Conservation (phyloP, 2,329 filamentous ascomycete genomes). For the Sphaerostilbella broomeana region DNA sequence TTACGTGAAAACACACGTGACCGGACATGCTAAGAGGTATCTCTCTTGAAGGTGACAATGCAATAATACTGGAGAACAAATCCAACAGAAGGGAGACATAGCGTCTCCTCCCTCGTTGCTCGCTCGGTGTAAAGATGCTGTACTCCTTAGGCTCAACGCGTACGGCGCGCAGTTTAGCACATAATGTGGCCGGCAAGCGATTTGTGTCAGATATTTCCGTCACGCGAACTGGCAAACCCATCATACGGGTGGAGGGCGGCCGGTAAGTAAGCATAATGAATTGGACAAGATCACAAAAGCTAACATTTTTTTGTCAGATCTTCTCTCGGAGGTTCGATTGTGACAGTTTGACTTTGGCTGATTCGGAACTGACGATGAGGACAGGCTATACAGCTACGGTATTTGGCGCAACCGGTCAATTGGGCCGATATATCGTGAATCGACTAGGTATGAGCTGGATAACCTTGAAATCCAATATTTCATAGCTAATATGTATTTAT, state of each 20-base stretch:
- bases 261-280: conserved; percentile 53
- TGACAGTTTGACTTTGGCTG: conserved; percentile 5
- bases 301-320: conserved; percentile 52
- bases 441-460: conserved; percentile 57
- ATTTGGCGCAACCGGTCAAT: conserved; percentile 92
- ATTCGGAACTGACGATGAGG: conserved; percentile 21
- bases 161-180: too few species aligned
- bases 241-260: conserved; percentile 82
- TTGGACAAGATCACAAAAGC: conserved; percentile 18
- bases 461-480: background rate
- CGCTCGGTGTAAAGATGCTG: too few species aligned
- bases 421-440: conserved; percentile 97
- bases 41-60: too few species aligned
- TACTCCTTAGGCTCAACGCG: too few species aligned
- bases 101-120: too few species aligned
- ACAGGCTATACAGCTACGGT: conserved; percentile 92
- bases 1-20: too few species aligned
- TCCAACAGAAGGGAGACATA: too few species aligned
- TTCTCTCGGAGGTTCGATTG: conserved; percentile 69
- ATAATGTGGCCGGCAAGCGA: conserved; percentile 47
- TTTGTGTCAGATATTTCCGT: conserved; percentile 78
- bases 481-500: conserved; percentile 17
- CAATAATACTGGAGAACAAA: too few species aligned
- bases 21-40: too few species aligned
- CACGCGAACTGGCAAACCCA: conserved; percentile 92